Base-by-base conservation (phyloP, 2,329 filamentous ascomycete species). In the Phyllosticta citribraziliensis region DNA sequence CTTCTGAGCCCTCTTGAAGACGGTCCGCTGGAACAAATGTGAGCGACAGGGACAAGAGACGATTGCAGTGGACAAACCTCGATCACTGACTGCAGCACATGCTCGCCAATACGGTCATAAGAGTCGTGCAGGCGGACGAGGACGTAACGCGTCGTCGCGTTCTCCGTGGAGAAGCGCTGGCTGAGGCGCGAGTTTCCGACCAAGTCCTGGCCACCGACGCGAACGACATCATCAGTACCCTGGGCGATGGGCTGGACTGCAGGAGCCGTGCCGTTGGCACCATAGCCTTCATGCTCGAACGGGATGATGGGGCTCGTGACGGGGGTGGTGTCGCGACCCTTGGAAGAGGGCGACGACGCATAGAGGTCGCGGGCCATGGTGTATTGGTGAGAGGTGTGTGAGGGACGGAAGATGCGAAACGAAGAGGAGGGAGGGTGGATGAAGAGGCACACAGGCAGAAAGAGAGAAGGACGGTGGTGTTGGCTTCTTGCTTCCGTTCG, bases 11-110 rank as follows among this genome's bases (percentile, higher is more conserved):
- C 14, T 50, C 58, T 33, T 2, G 25, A 17, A 58, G 10, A 25
- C 9, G 6, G 56, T 53, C 1, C 11, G 11, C 53, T 51, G 56
- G 19, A 11, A 27, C 22, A 68, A 54, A 17, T 68, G 67, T 50
- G 17, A 19, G 10, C 19, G 33, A n/a, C 11, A 17, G 22, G 8
- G n/a, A 10, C 3, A 50, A 40, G 20, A 20, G 56, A 47, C 17
- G 40, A 8, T 8, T 47, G 14, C 14, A 47, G 40, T n/a, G n/a
- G 40, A 47, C 40, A 8, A 8, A 47, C 40, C 14, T n/a, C 40
- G 3, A 47, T 3, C 1, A 47, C 40, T 2, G 40, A 17, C 12
- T 17, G 6, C 12, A 47, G 17, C 1, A n/a, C 17, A 8, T 47
- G 40, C 17, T 47, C 40, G 4, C 12, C 12, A n/a, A 47, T n/a